Evolutionary conservation across 139 green algal species (phyloP), one percentile per base, ranked within the genome.

Genomic region (Tetradesmus lagerheimii): DNA sequence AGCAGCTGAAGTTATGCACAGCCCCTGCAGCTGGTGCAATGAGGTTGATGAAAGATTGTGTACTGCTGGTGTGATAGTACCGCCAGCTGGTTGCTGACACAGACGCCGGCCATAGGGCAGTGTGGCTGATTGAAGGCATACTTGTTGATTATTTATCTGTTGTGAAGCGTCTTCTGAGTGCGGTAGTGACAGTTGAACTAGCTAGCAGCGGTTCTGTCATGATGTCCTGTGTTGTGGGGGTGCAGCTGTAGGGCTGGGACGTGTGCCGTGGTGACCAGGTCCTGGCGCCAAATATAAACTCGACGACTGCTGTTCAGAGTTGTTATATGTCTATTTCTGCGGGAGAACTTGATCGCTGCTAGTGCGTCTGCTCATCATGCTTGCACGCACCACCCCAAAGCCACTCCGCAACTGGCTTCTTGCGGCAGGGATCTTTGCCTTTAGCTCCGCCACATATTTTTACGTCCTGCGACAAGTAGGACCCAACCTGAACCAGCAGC

Each of bases 401-500:
- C 81, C 45, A 47, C 41, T 93, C 29, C 89, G 85, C 25, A 96
- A 95, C 85, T 91, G 93, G 83, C 57, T 92, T 2, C 37, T 96
- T 4, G 94, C 89, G 8, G 87, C 71, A 11, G 47, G 90, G 0
- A 66, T 96, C 8, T 79, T 66, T 18, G 62, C 39, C 9, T 95
- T 96, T 39, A 90, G 92, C 1, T 90, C 53, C 38, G 87, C 53
- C 45, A 96, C 92, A 23, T 96, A 96, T 41, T 91, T 47, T 15
- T 95, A 92, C 66, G 91, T 90, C 38, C 92, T 96, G 79, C 74
- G 37, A 15, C 71, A 87, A 64, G 64, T 91, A 31, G 27, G 81
- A 31, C 86, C 94, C 71, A 94, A 96, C 86, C 39, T 96, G 64
- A 91, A 93, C 31, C 77, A 89, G 47, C 90, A 95, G 66, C 87